A percentile compares a stretch with the other conserved stretches of the same genome.
Conservation (phyloP, 768 basidiomycete genomes). For the Phlebiopsis gigantea region DNA sequence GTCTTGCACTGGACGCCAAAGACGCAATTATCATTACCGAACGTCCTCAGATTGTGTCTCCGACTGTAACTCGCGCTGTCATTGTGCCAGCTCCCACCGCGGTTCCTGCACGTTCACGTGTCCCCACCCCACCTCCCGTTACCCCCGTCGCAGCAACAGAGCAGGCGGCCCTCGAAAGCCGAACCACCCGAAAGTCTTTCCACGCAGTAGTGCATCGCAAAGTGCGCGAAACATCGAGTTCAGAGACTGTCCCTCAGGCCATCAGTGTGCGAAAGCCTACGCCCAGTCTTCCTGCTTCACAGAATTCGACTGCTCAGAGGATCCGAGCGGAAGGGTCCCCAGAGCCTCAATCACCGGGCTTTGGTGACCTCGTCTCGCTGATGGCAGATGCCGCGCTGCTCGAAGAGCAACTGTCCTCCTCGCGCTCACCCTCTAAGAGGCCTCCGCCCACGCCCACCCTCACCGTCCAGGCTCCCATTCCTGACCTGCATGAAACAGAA, state of each 20-base stretch:
- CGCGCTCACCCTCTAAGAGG: slow-evolving; percentile 16
- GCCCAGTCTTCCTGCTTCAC: slow-evolving; percentile 1
- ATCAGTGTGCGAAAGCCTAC: slow-evolving; percentile 19
- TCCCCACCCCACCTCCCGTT: neutral
- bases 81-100: slow-evolving; percentile 15
- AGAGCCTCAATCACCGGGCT: slow-evolving; percentile 17
- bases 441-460: slow-evolving; percentile 9
- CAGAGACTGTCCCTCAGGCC: slow-evolving; percentile 1
- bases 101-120: slow-evolving; percentile 3
- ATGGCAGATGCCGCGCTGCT: slow-evolving; percentile 21
- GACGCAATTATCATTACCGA: slow-evolving; percentile 18
- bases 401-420: slow-evolving; percentile 21
- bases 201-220: slow-evolving; percentile 29
- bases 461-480: slow-evolving; percentile 6
- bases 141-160: slow-evolving; percentile 8
- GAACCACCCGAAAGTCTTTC: slow-evolving; percentile 22
- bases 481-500: neutral
- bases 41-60: slow-evolving; percentile 13
- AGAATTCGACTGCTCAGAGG: neutral
- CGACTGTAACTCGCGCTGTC: slow-evolving; percentile 10
- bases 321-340: neutral
- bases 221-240: slow-evolving; percentile 14
- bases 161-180: slow-evolving; percentile 17
- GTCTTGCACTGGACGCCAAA: slow-evolving; percentile 7
- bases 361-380: slow-evolving; percentile 22